Evolutionary conservation across 1,284 basidiomycete genomes (phyloP), one percentile per base, ranked within the genome.

Genomic region (Rhodotorula glutinis): DNA sequence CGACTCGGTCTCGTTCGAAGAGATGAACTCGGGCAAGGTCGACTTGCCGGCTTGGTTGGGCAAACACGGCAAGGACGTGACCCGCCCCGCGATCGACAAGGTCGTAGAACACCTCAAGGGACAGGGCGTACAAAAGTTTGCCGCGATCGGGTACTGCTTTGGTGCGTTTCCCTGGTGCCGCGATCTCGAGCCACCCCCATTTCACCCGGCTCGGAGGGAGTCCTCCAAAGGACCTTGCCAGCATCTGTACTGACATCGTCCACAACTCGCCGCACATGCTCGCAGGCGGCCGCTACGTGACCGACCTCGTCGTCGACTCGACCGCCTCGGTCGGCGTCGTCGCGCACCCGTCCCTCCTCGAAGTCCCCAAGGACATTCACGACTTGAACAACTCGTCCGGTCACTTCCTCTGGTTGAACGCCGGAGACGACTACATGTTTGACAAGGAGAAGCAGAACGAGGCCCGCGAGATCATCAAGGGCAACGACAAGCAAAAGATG

Each of bases 91-190:
- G 2, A 74, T 89, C 52, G 83, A 89, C 77, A 84, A 82, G 38
- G 83, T 88, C 64, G 81, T 88, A 52, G 77, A 76, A 2, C 84
- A 80, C 0, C 82, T 89, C 57, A 85, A 85, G 74, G 82, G 78
- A 21, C 76, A 83, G 62, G 88, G 88, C 2, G 80, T 89, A 41
- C 84, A 81, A 7, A 75, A 77, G 27, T 83, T 88, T 66, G 86
- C 81, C 19, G 86, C 85, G 1, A 85, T 83, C 1, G 87, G 87
- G 0, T 89, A 85, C 79, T 90, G 88, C 80, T 87, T 85, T 66
- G 88, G 88, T 53, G 25, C 84, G 86, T 58, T 21, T 4, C 17
- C 9, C 17, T 16, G n/a, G n/a, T n/a, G n/a, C n/a, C n/a, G n/a
- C n/a, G n/a, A n/a, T n/a, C n/a, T n/a, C n/a, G n/a, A n/a, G n/a